These are phyloP conservation scores for Multifurca ochricompacta DNA, from an alignment of 768 basidiomycete species.

Conservation along the genomic window DNA sequence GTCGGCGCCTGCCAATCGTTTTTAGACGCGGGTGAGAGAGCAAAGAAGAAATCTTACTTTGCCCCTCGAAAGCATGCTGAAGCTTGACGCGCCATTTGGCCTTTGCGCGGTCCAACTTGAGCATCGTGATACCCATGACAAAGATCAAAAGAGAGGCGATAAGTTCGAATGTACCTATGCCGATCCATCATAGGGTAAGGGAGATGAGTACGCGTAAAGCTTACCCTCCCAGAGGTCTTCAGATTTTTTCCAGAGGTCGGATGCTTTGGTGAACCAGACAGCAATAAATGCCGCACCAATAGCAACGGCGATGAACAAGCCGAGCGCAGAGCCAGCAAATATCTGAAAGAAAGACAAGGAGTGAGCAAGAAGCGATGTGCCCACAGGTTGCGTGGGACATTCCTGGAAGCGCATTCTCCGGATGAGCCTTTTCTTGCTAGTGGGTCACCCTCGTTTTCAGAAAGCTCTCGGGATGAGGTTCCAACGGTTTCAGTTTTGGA, in stretches of 20 bases:
- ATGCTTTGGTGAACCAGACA: constrained; percentile 89
- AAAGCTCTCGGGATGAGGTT: constrained; percentile 6
- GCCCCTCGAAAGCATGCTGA: constrained; percentile 60
- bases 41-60: constrained; percentile 33
- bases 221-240: constrained; percentile 92
- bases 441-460: constrained; percentile 14
- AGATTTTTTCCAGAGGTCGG: constrained; percentile 73
- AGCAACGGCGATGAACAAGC: constrained; percentile 70
- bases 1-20: constrained; percentile 35
- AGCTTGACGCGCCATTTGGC: constrained; percentile 94
- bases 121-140: constrained; percentile 89
- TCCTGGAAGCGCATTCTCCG: constrained; percentile 68
- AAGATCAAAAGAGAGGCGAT: constrained; percentile 79
- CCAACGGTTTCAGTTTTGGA: constrained; percentile 1
- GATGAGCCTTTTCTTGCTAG: constrained; percentile 38
- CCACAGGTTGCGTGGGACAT: neutral
- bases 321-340: constrained; percentile 62
- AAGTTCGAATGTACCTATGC: constrained; percentile 56
- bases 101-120: constrained; percentile 90
- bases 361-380: neutral
- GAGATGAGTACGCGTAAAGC: constrained; percentile 21
- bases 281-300: constrained; percentile 92
- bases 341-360: constrained; percentile 51
- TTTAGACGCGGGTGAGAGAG: neutral
- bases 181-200: neutral